Conservation (phyloP, 1,284 basidiomycete genomes). For the Fomitopsis schrenkii region DNA sequence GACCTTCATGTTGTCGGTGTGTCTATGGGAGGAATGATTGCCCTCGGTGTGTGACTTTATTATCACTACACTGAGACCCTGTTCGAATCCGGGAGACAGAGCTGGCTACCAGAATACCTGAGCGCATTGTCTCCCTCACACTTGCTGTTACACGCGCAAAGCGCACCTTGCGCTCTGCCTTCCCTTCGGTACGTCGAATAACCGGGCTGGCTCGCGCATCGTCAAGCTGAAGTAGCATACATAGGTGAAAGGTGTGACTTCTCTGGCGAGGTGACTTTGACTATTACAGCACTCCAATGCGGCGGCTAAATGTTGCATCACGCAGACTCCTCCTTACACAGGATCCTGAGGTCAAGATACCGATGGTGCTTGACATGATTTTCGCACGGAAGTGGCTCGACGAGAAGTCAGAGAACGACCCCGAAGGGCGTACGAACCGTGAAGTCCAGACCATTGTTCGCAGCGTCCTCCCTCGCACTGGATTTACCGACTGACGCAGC, state of each 20-base stretch:
- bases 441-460: slow-evolving; percentile 52
- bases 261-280: slow-evolving; percentile 30
- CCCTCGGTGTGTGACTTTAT: slow-evolving; percentile 46
- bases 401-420: slow-evolving; percentile 43
- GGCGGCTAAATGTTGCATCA: not conserved
- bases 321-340: slow-evolving; percentile 41
- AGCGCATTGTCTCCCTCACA: slow-evolving; percentile 63
- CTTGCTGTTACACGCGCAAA: slow-evolving; percentile 72
- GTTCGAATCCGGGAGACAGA: slow-evolving; percentile 34
- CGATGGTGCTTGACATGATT: slow-evolving; percentile 54
- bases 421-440: slow-evolving; percentile 55
- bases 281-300: not conserved
- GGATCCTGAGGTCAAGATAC: slow-evolving; percentile 48
- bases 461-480: not conserved
- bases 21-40: slow-evolving; percentile 86
- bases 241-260: slow-evolving; percentile 43
- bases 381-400: slow-evolving; percentile 62
- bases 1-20: slow-evolving; percentile 75
- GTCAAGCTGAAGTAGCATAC: slow-evolving; percentile 16
- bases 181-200: slow-evolving; percentile 49
- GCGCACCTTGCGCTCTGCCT: slow-evolving; percentile 43
- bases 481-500: not conserved
- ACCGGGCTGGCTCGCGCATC: not conserved
- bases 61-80: not conserved
- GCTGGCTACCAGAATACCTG: slow-evolving; percentile 61